Conservation (phyloP, 2,329 filamentous ascomycete species). For the Colletotrichum musae region DNA sequence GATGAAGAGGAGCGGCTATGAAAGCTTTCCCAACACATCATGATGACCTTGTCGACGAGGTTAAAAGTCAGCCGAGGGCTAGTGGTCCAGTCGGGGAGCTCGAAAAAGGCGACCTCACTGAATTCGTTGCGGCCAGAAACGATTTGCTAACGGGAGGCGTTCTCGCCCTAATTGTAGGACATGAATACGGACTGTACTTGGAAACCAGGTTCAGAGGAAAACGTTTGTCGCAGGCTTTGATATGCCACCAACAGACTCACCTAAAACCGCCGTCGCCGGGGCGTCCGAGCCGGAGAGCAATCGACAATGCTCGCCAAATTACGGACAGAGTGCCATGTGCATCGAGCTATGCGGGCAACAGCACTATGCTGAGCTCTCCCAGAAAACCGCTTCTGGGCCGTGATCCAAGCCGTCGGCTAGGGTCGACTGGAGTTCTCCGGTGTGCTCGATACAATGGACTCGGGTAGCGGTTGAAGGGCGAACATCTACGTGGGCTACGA, state of each 20-base stretch:
- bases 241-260: neutral
- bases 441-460: no score
- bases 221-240: constrained; percentile 3
- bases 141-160: constrained; percentile 28
- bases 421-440: no score
- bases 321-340: neutral
- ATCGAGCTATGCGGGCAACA: neutral
- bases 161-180: constrained; percentile 31
- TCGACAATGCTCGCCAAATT: neutral
- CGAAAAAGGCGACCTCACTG: constrained; percentile 14
- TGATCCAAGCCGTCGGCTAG: no score
- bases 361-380: no score
- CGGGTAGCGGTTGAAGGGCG: no score
- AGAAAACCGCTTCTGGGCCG: no score
- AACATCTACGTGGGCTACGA: neutral
- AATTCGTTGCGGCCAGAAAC: constrained; percentile 14
- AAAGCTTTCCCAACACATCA: constrained; percentile 7
- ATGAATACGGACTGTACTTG: constrained; percentile 18
- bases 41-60: constrained; percentile 13
- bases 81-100: constrained; percentile 4
- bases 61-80: constrained; percentile 19
- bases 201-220: constrained; percentile 21
- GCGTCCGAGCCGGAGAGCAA: neutral
- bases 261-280: constrained; percentile 3
- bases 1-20: constrained; percentile 11